These are phyloP conservation scores for Phylloboletellus chloephorus DNA, from an alignment of 1,284 basidiomycete species.

Conservation along the genomic window DNA sequence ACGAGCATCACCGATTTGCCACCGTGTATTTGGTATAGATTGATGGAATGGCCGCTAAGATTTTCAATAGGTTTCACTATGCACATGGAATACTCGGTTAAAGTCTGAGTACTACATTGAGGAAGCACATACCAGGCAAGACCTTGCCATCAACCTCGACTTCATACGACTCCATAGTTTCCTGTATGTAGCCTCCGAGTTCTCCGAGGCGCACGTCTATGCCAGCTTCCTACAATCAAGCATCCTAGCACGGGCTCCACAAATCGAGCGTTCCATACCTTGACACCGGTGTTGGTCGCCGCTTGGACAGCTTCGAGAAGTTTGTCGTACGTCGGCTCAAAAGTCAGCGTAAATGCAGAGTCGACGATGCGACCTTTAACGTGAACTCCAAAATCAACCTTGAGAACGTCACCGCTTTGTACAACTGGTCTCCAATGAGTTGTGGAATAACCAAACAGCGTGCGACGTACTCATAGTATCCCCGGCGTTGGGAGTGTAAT, in stretches of 20 bases:
- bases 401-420: conserved; percentile 82
- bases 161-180: conserved; percentile 99
- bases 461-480: conserved; percentile 71
- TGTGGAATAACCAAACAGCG: conserved; percentile 6
- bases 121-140: conserved; percentile 61
- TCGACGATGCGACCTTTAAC: conserved; percentile 93
- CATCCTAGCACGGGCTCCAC: conserved; percentile 12
- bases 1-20: conserved; percentile 89
- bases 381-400: conserved; percentile 97
- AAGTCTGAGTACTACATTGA: not conserved
- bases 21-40: conserved; percentile 83
- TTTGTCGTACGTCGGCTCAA: conserved; percentile 86
- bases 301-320: conserved; percentile 89
- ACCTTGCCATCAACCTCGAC: conserved; percentile 87
- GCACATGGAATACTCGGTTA: conserved; percentile 1
- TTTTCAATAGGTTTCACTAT: conserved; percentile 88
- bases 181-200: conserved; percentile 89
- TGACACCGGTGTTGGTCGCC: conserved; percentile 88
- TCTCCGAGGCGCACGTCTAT: conserved; percentile 95
- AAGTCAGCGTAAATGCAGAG: conserved; percentile 92
- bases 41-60: conserved; percentile 88
- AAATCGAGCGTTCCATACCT: conserved; percentile 38
- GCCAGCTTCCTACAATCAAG: conserved; percentile 76
- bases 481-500: conserved; percentile 95
- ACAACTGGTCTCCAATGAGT: conserved; percentile 51